Base-by-base conservation (phyloP, 1,284 basidiomycete genomes). In the Grifola frondosa region DNA sequence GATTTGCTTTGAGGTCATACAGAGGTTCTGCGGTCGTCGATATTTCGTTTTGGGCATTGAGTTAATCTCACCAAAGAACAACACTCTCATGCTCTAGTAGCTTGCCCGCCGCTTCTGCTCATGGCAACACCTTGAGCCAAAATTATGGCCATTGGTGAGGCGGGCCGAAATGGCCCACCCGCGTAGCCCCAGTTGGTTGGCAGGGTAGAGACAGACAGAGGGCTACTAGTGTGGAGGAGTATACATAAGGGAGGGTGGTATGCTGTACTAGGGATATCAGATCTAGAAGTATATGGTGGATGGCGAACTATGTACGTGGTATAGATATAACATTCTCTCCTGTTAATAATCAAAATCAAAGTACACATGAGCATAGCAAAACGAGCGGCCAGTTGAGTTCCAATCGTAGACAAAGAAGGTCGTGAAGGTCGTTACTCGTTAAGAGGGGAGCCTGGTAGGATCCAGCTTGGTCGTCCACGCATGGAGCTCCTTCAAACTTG, bases 391-490 rank as follows among this genome's bases (percentile, higher is more conserved):
- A n/a, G n/a, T n/a, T n/a, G n/a, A n/a, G n/a, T n/a, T n/a, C n/a
- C n/a, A n/a, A n/a, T n/a, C n/a, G n/a, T n/a, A 30, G 26, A 25
- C 8, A 22, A 39, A 40, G 26, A 21, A 23, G 24, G 44, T 49
- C 48, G 37, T 50, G 23, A 46, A 20, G 43, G 42, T 52, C 53
- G 46, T 54, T n/a, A 43, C 30, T 37, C 22, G 45, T 53, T 48
- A 53, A 50, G 46, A 59, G 23, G 57, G 53, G 41, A 57, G 53
- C 56, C 84, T 77, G 53, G 86, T 89, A 39, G 88, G 88, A 66
- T 91, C 88, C 53, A 91, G 67, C 64, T 88, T 90, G 48, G 75
- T 73, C 57, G 80, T 84, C 91, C 91, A 95, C 58, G 82, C 78
- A 52, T 82, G 81, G 46, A 91, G 73, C 61, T 96, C 92, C 67